Base-by-base conservation (phyloP, 495 filamentous ascomycete species). In the Hypoxylon fuscum region DNA sequence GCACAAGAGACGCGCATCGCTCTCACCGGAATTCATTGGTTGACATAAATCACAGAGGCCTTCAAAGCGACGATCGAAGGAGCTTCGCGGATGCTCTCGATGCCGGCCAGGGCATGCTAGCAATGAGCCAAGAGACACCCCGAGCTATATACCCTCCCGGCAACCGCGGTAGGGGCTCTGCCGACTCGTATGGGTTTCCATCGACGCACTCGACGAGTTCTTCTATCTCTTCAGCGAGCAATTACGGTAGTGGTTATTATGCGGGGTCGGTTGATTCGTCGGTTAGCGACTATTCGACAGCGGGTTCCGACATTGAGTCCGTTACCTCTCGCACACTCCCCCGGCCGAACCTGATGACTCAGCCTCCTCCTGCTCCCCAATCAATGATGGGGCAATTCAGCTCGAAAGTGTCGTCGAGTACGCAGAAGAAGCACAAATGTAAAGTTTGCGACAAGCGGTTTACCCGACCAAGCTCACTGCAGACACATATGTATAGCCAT, bases 361-460 rank as follows among this genome's bases (percentile, higher is more conserved):
- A 76, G 58, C 79, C 81, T 5, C 92, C 92, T 25, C 91, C 92
- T 0, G 93, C 92, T 25, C 94, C 93, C 11, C 91, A 95, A 71
- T 94, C 93, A 2, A 97, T 98, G 92, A 98, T 98, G 95, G 87
- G 91, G 43, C 94, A 96, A 61, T 98, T 98, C 80, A 97, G 91
- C 80, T 97, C 95, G 40, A 98, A 97, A 74, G 88, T 97, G 43
- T 91, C 92, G 8, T 94, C 92, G 18, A 96, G 90, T 77, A 93
- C 95, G 22, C 94, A 98, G 71, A 98, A 98, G 87, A 98, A 98
- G 82, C 95, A 98, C 79, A 97, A 97, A 78, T 98, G 95, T 83
- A 98, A 97, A 81, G 91, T 98, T 46, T 98, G 95, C 81, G 95
- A 98, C 77, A 98, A 98, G 85, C 87, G 95, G 6, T 98, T 98